Base-by-base conservation (phyloP, 2,329 filamentous ascomycete species). In the Colletotrichum sp. region DNA sequence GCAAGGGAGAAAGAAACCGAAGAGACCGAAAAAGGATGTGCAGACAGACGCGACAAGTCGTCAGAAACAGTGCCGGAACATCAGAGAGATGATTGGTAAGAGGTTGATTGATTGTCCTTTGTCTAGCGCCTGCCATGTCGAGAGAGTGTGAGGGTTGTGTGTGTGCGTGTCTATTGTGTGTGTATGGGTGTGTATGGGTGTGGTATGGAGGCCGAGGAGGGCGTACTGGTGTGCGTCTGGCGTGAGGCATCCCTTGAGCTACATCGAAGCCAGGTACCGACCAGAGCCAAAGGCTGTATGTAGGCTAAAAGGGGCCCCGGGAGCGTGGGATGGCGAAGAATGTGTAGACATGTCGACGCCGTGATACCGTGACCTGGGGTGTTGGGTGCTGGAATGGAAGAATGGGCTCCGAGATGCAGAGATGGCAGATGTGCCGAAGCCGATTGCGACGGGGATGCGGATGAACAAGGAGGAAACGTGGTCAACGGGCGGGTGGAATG, bases 401-500 rank as follows among this genome's bases (percentile, higher is more conserved):
- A 32, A 61, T 36, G 12, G 59, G 34, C 32, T 55, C 49, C 49
- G 68, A 65, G 55, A 44, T 62, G 52, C 36, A 44, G 63, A 59
- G 22, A 39, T n/a, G 32, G 19, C 15, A 61, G 63, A 27, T 66
- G 66, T 34, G 36, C 15, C 36, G 29, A 52, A n/a, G 59, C 55
- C 63, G 52, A 55, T 55, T n/a, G 19, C n/a, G 68, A 52, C 19
- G 57, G 68, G 59, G 19, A 44, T 44, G 39, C 39, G 39, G 39
- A 44, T 44, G 36, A 29, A 63, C 59, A 55, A 52, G 34, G 25
- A 67, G 49, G 52, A 55, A 75, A 74, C 69, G 72, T 75, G 68
- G 72, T 44, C 32, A 71, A 75, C 68, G 68, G 52, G 8, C 68
- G 36, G 69, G 59, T 22, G 61, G 67, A 57, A 65, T 71, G 30